phyloP scores from a whole-genome alignment of 2,329 filamentous ascomycete species.

The Beauveria brongniartii region DNA sequence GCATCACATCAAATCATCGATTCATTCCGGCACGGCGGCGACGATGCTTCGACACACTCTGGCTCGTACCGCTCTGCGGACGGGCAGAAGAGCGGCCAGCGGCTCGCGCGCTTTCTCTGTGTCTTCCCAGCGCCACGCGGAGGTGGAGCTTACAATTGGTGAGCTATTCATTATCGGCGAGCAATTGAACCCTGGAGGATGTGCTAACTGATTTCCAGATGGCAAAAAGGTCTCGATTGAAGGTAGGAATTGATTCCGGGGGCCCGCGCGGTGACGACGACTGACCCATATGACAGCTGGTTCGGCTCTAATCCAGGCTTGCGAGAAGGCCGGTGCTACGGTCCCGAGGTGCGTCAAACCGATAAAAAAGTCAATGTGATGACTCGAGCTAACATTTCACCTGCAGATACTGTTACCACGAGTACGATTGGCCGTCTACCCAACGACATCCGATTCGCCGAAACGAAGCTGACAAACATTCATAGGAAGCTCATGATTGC shows the following conservation, averaged over 20 bases:
- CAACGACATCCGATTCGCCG: constrained; percentile 17
- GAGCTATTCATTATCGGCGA: constrained; percentile 20
- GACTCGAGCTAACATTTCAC: constrained; percentile 18
- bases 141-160: constrained; percentile 97
- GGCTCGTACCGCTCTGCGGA: constrained; percentile 61
- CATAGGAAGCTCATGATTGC: constrained; percentile 93
- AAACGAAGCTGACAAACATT: constrained; percentile 30
- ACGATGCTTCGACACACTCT: constrained; percentile 63
- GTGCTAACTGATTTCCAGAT: constrained; percentile 50
- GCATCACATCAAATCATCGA: constrained; percentile 28
- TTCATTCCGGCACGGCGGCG: constrained; percentile 46
- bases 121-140: constrained; percentile 68
- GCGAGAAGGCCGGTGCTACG: constrained; percentile 90
- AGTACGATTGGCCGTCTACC: constrained; percentile 49
- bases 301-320: constrained; percentile 95
- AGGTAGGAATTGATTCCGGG: constrained; percentile 48
- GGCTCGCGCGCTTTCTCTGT: constrained; percentile 75
- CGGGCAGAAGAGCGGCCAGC: constrained; percentile 48
- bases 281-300: constrained; percentile 59
- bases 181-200: not conserved
- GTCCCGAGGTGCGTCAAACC: constrained; percentile 62
- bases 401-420: constrained; percentile 92
- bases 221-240: constrained; percentile 97
- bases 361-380: not conserved
- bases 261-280: constrained; percentile 14